Base-by-base conservation (phyloP, 345 rosid species). In the Erucastrum elatum region DNA sequence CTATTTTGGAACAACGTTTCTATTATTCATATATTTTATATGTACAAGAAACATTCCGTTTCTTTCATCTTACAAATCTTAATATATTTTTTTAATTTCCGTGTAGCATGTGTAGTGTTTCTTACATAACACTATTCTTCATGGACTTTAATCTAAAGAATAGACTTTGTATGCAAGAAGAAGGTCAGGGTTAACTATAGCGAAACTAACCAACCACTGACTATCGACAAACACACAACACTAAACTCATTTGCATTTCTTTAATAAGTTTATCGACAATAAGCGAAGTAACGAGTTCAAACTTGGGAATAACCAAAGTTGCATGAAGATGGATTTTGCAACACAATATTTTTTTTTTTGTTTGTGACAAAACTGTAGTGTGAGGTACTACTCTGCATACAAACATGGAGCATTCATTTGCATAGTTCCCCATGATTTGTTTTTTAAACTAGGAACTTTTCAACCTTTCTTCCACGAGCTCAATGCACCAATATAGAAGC, bases 401-500 rank as follows among this genome's bases (percentile, higher is more conserved):
- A 35, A 65, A 21, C 51, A 8, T 16, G 46, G n/a, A 34, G 68
- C n/a, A 64, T 64, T 65, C 21, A 21, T 21, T 21, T 65, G 46
- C 46, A 64, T 31, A 7, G 17, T 63, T 64, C 46, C 53, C 15
- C 31, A 66, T 17, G 55, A 55, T 31, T 26, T n/a, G 0, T 21
- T 41, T 25, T 55, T 17, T 7, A 17, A 0, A 41, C 58, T 15
- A 59, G 17, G 46, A 56, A 58, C 55, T 60, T 68, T 84, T 84
- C 81, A 92, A 39, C 67, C 69, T 89, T 68, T 86, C 93, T 84
- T 93, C 98, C 3, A 91, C 91, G 46, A 95, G 98, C 77, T 91
- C 98, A 17, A 93, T 90, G 80, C 99, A 95, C 9, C 91, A 89
- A 68, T 89, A 87, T 34, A 95, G 77, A 74, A 93, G 98, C 35